phyloP scores from a whole-genome alignment of 2,329 filamentous ascomycete genomes.

The Amphichorda felina region DNA sequence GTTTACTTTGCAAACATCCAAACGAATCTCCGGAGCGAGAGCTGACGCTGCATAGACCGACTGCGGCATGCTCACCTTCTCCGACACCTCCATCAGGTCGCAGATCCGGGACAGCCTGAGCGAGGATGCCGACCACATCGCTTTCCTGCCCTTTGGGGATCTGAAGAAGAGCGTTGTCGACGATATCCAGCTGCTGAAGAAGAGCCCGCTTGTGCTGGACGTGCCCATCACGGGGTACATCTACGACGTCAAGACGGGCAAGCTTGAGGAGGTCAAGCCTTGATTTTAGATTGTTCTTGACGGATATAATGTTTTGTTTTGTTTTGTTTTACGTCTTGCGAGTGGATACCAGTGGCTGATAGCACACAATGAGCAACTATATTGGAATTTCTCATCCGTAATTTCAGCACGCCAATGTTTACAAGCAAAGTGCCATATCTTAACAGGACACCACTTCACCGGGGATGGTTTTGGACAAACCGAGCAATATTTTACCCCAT shows the following conservation, averaged over 20 bases:
- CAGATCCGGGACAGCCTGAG: slow-evolving; percentile 49
- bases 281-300: background rate
- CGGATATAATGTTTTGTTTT: too few relatives aligned
- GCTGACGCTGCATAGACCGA: slow-evolving; percentile 15
- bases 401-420: too few relatives aligned
- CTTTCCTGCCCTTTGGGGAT: slow-evolving; percentile 57
- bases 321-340: too few relatives aligned
- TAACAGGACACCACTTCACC: too few relatives aligned
- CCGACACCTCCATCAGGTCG: slow-evolving; percentile 40
- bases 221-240: slow-evolving; percentile 61
- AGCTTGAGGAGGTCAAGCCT: slow-evolving; percentile 19
- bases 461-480: too few relatives aligned
- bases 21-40: too few relatives aligned
- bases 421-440: too few relatives aligned
- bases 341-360: too few relatives aligned
- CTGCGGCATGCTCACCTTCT: slow-evolving; percentile 55
- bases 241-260: slow-evolving; percentile 67
- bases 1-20: slow-evolving; percentile 1
- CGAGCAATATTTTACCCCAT: too few relatives aligned
- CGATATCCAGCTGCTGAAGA: slow-evolving; percentile 53
- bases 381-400: too few relatives aligned
- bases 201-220: slow-evolving; percentile 45
- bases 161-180: slow-evolving; percentile 51
- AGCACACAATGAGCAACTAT: too few relatives aligned
- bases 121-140: slow-evolving; percentile 33